Percentiles rank a stretch among this genome's conserved stretches.
Conservation (phyloP, 768 basidiomycete species). For the Tephrocybe rancida region DNA sequence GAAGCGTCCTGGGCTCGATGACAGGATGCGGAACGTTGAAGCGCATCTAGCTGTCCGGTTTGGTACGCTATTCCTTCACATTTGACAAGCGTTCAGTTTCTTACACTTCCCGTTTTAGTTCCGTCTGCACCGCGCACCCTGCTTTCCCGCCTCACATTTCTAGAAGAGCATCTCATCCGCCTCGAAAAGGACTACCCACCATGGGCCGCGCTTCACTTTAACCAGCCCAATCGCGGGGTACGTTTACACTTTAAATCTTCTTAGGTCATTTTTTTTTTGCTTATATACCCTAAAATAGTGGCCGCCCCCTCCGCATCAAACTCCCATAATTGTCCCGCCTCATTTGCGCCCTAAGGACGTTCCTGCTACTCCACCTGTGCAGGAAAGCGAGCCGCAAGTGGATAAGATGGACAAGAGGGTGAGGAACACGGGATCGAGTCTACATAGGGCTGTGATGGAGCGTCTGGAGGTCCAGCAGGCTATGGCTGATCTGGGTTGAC, state of each 20-base stretch:
- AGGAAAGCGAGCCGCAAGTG: constrained; percentile 1
- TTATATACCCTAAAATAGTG: constrained; percentile 54
- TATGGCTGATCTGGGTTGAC: constrained; percentile 45
- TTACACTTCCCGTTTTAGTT: constrained; percentile 41
- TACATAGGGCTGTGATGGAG: constrained; percentile 77
- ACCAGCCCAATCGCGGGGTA: constrained; percentile 81
- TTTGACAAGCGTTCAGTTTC: background rate
- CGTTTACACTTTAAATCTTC: constrained; percentile 28
- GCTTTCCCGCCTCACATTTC: constrained; percentile 62
- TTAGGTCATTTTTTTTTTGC: background rate
- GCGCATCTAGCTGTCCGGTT: constrained; percentile 74
- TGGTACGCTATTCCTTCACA: constrained; percentile 43
- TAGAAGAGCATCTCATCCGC: constrained; percentile 77
- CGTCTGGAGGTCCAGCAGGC: constrained; percentile 75
- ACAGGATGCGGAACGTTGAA: constrained; percentile 69
- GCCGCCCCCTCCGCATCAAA: constrained; percentile 81
- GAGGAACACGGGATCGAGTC: constrained; percentile 56
- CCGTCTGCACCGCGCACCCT: constrained; percentile 70
- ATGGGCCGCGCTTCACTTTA: constrained; percentile 89
- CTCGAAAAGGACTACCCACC: constrained; percentile 85
- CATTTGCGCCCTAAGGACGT: constrained; percentile 37
- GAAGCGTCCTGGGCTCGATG: constrained; percentile 61
- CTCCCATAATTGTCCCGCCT: constrained; percentile 77
- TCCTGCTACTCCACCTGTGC: background rate
- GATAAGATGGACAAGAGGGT: constrained; percentile 24